A percentile compares a stretch with the other conserved stretches of the same genome.
Conservation (phyloP, 306 rosid genomes). For the Vachellia collinsii region DNA sequence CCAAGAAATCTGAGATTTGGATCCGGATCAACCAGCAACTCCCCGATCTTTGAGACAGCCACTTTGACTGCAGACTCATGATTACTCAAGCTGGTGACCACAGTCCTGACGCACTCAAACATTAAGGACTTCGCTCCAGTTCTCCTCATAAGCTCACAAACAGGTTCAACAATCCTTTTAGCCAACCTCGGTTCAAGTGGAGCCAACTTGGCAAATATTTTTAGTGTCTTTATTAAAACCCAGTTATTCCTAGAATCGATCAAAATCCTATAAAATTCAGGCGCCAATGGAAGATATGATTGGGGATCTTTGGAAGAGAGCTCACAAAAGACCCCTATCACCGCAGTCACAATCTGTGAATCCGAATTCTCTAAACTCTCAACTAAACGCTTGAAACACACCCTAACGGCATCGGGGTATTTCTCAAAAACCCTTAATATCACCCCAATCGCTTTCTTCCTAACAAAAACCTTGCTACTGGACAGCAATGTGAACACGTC, state of each 20-base stretch:
- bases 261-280: slow-evolving; percentile 77
- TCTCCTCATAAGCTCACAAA: slow-evolving; percentile 59
- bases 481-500: slow-evolving; percentile 73
- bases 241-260: slow-evolving; percentile 85
- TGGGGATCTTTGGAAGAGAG: slow-evolving; percentile 66
- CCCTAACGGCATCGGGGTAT: slow-evolving; percentile 83
- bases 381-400: slow-evolving; percentile 88
- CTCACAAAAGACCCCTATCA: slow-evolving; percentile 87
- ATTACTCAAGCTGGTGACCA: slow-evolving; percentile 68
- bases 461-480: slow-evolving; percentile 57
- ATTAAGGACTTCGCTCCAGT: slow-evolving; percentile 61
- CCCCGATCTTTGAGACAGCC: slow-evolving; percentile 56
- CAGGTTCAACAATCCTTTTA: slow-evolving; percentile 62
- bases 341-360: slow-evolving; percentile 60
- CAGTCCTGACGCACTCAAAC: slow-evolving; percentile 74
- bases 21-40: slow-evolving; percentile 64
- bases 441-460: slow-evolving; percentile 78
- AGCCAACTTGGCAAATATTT: slow-evolving; percentile 77
- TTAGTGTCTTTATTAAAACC: slow-evolving; percentile 81
- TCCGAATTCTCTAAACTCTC: slow-evolving; percentile 81
- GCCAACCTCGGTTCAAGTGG: slow-evolving; percentile 71
- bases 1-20: slow-evolving; percentile 92
- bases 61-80: slow-evolving; percentile 75
- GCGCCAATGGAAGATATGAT: slow-evolving; percentile 87
- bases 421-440: slow-evolving; percentile 73